These are phyloP conservation scores for Colletotrichum orchidophilum DNA, from an alignment of 2,329 filamentous ascomycete genomes.

Conservation along the genomic window DNA sequence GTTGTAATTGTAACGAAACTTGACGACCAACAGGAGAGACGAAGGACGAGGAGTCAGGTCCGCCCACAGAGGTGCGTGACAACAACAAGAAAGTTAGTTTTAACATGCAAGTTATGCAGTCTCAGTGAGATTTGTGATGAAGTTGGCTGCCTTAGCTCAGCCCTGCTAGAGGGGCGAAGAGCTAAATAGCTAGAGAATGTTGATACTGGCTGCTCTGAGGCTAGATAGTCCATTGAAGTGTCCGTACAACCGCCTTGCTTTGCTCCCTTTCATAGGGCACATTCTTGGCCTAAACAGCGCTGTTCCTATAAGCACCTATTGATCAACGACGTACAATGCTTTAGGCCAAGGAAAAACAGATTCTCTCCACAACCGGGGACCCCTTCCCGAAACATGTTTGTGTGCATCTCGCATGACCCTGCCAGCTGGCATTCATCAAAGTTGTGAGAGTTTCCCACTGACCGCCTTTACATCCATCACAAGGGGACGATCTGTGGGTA, in stretches of 20 bases:
- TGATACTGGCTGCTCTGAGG: background rate
- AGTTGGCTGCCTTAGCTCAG: too few relatives aligned
- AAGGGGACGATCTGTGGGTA: background rate
- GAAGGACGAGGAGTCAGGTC: background rate
- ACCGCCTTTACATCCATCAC: background rate
- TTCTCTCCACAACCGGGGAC: background rate
- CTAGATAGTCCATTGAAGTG: background rate
- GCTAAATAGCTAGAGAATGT: background rate
- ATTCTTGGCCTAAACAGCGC: too few relatives aligned
- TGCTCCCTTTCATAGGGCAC: background rate
- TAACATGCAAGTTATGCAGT: background rate
- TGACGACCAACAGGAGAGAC: constrained; percentile 18
- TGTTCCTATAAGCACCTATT: too few relatives aligned
- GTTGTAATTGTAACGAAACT: constrained; percentile 36
- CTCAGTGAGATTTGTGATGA: background rate
- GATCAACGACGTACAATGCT: too few relatives aligned
- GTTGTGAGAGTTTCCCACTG: background rate
- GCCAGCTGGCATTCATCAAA: background rate
- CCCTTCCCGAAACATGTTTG: background rate
- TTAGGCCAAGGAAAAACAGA: background rate
- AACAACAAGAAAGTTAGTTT: background rate
- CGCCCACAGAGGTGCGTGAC: constrained; percentile 2
- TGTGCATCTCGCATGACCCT: background rate
- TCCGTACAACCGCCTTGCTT: background rate
- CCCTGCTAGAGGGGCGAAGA: background rate